Conservation (phyloP, 305 asterid genomes). For the Salvia sclarea region DNA sequence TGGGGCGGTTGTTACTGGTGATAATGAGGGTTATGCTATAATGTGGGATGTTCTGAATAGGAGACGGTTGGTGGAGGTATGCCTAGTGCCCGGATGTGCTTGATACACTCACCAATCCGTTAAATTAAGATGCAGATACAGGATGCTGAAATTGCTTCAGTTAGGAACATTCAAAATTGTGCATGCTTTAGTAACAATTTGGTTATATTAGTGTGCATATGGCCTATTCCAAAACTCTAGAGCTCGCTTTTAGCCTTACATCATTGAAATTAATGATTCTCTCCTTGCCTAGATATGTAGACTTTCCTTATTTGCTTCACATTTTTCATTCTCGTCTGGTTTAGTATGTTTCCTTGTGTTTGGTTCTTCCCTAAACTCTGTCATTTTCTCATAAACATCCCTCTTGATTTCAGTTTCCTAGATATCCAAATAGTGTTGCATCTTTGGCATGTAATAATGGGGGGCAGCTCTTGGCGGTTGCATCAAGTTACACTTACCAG, state of each 20-base stretch:
- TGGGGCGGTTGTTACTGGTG: conserved; percentile 73
- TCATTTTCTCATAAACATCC: conserved; percentile 17
- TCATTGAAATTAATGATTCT: background rate
- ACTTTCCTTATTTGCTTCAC: background rate
- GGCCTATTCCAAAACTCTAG: too few species aligned
- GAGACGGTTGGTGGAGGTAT: conserved; percentile 73
- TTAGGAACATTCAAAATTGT: too few species aligned
- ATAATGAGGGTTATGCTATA: conserved; percentile 68
- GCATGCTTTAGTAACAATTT: too few species aligned
- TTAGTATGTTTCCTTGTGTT: background rate
- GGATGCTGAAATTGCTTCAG: too few species aligned
- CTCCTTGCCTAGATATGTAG: background rate
- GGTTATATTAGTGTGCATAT: too few species aligned
- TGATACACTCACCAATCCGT: background rate
- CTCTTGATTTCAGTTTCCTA: conserved; percentile 56
- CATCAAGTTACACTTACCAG: conserved; percentile 77
- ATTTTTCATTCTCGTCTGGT: conserved; percentile 6
- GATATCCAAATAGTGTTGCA: conserved; percentile 58
- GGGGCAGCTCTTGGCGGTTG: conserved; percentile 75
- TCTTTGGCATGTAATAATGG: conserved; percentile 72
- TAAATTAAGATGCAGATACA: background rate
- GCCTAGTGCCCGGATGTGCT: background rate
- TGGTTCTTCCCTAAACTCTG: background rate
- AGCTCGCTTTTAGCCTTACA: too few species aligned
- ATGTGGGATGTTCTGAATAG: conserved; percentile 74